Conservation (phyloP, 1,139 yeast genomes). For the Geotrichum carabidarum region DNA sequence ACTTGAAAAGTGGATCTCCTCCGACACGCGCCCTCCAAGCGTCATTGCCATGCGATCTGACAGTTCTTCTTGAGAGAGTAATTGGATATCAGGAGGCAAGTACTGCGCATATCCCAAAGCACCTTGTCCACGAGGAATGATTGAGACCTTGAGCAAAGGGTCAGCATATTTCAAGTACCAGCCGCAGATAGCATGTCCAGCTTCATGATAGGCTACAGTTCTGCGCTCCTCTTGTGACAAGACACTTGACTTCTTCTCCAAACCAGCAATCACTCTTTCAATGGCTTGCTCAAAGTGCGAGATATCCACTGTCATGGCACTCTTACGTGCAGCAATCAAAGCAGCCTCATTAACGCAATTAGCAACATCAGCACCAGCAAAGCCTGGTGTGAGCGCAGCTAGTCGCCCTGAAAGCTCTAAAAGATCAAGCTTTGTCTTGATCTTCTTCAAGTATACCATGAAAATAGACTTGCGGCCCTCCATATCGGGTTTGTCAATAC, state of each 20-base stretch:
- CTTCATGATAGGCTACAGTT: slow-evolving; percentile 95
- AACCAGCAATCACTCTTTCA: slow-evolving; percentile 93
- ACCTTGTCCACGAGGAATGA: slow-evolving; percentile 94
- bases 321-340: slow-evolving; percentile 83
- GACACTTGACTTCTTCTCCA: slow-evolving; percentile 83
- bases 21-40: slow-evolving; percentile 92
- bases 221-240: slow-evolving; percentile 78
- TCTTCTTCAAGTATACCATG: slow-evolving; percentile 70
- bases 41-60: slow-evolving; percentile 92
- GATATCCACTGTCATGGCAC: slow-evolving; percentile 60
- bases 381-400: slow-evolving; percentile 95
- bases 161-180: slow-evolving; percentile 89
- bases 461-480: slow-evolving; percentile 90
- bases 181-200: slow-evolving; percentile 97
- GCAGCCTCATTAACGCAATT: slow-evolving; percentile 97
- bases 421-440: slow-evolving; percentile 50
- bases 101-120: slow-evolving; percentile 98
- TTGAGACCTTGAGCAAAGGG: slow-evolving; percentile 88
- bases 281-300: slow-evolving; percentile 91
- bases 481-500: slow-evolving; percentile 87
- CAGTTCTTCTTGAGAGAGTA: slow-evolving; percentile 72
- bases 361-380: slow-evolving; percentile 96
- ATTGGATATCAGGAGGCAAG: slow-evolving; percentile 85
- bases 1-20: slow-evolving; percentile 80
- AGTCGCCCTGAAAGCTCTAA: slow-evolving; percentile 72